Evolutionary conservation across 345 rosid species (phyloP), one percentile per base, ranked within the genome.

Genomic region (Acer yangbiense): DNA sequence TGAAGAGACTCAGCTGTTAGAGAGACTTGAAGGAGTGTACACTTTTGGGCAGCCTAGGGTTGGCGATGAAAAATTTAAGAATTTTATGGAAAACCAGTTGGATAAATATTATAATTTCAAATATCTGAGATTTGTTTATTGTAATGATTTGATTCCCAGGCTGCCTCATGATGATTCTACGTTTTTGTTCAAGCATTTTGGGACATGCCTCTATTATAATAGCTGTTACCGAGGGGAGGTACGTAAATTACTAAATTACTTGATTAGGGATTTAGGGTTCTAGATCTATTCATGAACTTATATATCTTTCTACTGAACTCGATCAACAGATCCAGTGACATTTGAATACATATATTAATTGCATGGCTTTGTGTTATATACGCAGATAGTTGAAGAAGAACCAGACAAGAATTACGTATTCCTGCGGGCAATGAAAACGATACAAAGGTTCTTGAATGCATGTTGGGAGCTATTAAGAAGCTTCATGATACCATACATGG

Each of bases 41-140:
- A 88, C 95, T 1, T 93, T 83, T 68, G 98, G 95, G 74, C 98
- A 93, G 72, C 98, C 98, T 9, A 87, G 90, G 68, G 84, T 93
- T 62, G 95, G 97, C 1, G 92, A 93, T 39, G 75, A 44, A 7
- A 75, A 74, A 20, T 91, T 90, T 68, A 88, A 81, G 48, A 78
- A 21, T 7, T 91, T 80, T 68, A 85, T 89, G 98, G 82, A 84
- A 14, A 54, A 35, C 7, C 74, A 78, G 64, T n/a, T 93, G 54
- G 4, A 9, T 2, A 39, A 69, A 9, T 43, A 43, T 13, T 55
- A 91, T 58, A 76, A 66, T 4, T 77, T 88, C 68, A 85, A 77
- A 73, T 90, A 93, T 72, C 32, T 79, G 78, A 91, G 94, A 69
- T 90, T 85, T 78, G 95, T 93, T 43, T 89, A 93, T 44, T 63